phyloP scores from a whole-genome alignment of 345 rosid species.

The Brassica rapa region DNA sequence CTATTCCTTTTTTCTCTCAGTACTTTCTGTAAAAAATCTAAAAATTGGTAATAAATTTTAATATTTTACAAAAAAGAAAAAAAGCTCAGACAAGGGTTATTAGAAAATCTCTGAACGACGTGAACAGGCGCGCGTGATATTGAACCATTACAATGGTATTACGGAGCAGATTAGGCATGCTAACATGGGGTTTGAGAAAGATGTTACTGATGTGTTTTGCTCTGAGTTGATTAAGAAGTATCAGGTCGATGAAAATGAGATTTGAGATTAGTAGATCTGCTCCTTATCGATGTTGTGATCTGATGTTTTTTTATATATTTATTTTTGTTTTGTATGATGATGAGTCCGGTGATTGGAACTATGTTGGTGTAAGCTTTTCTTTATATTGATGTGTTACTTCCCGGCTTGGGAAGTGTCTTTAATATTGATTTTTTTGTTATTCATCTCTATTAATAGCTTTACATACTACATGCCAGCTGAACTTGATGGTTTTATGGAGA shows the following conservation, averaged over 20 bases:
- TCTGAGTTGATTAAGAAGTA: slow-evolving; percentile 64
- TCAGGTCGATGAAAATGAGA: slow-evolving; percentile 52
- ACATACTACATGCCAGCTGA: background rate
- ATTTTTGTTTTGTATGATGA: slow-evolving; percentile 10
- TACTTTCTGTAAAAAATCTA: no score
- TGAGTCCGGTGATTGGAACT: background rate
- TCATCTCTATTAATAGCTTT: background rate
- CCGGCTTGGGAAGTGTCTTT: slow-evolving; percentile 33
- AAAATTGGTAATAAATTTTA: no score
- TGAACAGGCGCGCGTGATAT: slow-evolving; percentile 74
- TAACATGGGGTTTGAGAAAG: slow-evolving; percentile 70
- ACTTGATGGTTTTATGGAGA: background rate
- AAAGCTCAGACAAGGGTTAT: slow-evolving; percentile 41
- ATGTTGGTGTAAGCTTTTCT: slow-evolving; percentile 22
- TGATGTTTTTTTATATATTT: slow-evolving; percentile 22
- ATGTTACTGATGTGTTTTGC: slow-evolving; percentile 53
- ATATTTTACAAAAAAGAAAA: no score
- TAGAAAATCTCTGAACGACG: slow-evolving; percentile 54
- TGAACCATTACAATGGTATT: slow-evolving; percentile 72
- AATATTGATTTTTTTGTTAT: slow-evolving; percentile 2
- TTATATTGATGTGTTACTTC: slow-evolving; percentile 20
- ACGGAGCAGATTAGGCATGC: slow-evolving; percentile 54
- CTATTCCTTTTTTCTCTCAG: no score
- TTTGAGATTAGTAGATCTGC: slow-evolving; percentile 9
- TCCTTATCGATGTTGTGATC: background rate